Conservation (phyloP, 1,139 yeast species). For the Entelexis sorbosivorans region DNA sequence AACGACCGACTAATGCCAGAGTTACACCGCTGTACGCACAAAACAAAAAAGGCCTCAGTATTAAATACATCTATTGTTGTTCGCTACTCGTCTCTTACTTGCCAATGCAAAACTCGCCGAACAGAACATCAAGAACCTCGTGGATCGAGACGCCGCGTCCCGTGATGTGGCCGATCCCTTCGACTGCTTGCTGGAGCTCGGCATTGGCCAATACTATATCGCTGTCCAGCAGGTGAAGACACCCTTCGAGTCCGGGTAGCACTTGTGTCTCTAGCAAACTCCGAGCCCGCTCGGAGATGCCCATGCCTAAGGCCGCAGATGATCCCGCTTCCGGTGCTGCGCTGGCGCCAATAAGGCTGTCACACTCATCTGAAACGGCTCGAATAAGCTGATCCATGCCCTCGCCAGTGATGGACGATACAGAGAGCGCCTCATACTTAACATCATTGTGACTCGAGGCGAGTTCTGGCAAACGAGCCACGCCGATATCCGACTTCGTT, state of each 20-base stretch:
- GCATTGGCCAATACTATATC: constrained; percentile 81
- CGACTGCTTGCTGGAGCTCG: constrained; percentile 59
- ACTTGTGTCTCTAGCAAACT: constrained; percentile 68
- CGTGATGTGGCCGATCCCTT: constrained; percentile 84
- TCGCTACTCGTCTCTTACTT: too few species aligned
- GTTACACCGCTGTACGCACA: too few species aligned
- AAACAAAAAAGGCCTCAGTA: too few species aligned
- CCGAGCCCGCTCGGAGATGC: constrained; percentile 62
- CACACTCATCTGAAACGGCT: constrained; percentile 37
- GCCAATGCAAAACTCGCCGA: constrained; percentile 87
- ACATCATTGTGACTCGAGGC: background rate
- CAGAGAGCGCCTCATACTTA: constrained; percentile 28
- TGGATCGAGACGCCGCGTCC: constrained; percentile 85
- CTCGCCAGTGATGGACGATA: constrained; percentile 51
- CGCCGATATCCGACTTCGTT: constrained; percentile 29
- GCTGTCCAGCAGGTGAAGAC: constrained; percentile 35
- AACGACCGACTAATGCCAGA: too few species aligned
- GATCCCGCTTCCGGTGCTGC: constrained; percentile 24
- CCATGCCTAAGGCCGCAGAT: constrained; percentile 45
- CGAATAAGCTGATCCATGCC: constrained; percentile 46
- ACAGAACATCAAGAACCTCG: constrained; percentile 82
- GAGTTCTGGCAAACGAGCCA: background rate
- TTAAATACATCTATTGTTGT: background rate
- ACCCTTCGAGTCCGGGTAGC: constrained; percentile 55
- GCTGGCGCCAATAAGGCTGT: constrained; percentile 30